A percentile compares a stretch with the other conserved stretches of the same genome.
phyloP scores from a whole-genome alignment of 768 basidiomycete genomes.

The Phanerodontia chrysosporium region DNA sequence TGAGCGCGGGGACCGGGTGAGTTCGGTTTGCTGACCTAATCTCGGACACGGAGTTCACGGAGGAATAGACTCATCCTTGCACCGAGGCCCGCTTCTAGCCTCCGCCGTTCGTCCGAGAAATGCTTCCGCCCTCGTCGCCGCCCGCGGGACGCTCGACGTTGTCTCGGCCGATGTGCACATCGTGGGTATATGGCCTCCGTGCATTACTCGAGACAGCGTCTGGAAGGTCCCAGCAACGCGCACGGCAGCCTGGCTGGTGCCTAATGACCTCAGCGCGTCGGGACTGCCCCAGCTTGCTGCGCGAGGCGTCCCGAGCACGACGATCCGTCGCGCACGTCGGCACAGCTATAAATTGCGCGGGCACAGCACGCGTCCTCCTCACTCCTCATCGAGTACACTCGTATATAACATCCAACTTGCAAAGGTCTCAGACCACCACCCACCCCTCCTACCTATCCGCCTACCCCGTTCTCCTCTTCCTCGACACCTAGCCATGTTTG shows the following conservation, averaged over 20 bases:
- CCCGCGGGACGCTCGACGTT: not conserved
- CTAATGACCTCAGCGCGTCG: not conserved
- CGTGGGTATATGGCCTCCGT: not conserved
- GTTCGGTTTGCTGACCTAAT: slow-evolving; percentile 2
- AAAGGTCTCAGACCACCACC: not conserved
- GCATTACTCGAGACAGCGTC: not conserved
- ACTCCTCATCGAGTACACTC: not conserved
- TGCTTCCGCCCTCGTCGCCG: not conserved
- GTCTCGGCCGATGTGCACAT: slow-evolving; percentile 1
- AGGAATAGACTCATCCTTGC: not conserved
- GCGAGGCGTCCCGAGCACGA: not conserved
- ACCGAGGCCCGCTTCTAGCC: slow-evolving; percentile 1
- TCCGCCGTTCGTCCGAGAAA: not conserved
- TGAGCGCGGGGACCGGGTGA: not conserved
- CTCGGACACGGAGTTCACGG: not conserved
- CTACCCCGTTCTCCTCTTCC: not conserved
- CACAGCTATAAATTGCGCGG: not conserved
- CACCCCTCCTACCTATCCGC: not conserved
- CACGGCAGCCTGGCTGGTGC: not conserved
- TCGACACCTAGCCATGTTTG: slow-evolving; percentile 1
- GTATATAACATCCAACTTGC: not conserved
- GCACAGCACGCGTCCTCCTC: not conserved
- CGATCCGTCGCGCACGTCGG: not conserved
- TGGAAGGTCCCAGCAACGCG: not conserved
- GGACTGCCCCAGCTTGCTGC: not conserved